Evolutionary conservation across 148 eudicot species (phyloP), one percentile per base, ranked within the genome.

Genomic region (Camellia japonica): DNA sequence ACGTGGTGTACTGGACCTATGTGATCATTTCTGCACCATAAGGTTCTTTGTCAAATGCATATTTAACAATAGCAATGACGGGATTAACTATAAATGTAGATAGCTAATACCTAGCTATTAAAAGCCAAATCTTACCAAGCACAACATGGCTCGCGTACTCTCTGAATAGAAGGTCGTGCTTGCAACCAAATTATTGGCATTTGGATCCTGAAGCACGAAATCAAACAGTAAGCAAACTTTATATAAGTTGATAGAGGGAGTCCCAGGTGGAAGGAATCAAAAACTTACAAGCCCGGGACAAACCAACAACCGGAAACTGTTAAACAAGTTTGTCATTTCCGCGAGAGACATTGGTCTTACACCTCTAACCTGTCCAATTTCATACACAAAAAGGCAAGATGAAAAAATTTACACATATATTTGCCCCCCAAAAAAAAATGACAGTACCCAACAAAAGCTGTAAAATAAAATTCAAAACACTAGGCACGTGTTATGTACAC

Each of bases 81-180:
- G 49, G 12, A 30, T 30, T 52, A 54, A 70, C 56, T 70, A 56
- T 14, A 70, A n/a, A 13, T 52, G 6, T 38, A 55, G 47, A 58
- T n/a, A 73, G 11, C 44, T 44, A 78, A 58, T n/a, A 73, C 10
- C 44, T 44, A 78, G 23, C 7, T 67, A 41, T 20, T n/a, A 38
- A 6, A 79, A 16, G 49, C 23, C 12, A 81, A 46, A 38, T 71
- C 87, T 82, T 90, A 95, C 96, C 94, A 95, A 91, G 80, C 98
- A 92, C 63, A 96, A 80, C 98, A 96, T 91, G 81, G 99, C 98
- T 83, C 89, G 91, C 23, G 98, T 96, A 82, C 88, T 92, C 83
- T 96, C 98, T n/a, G 99, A 96, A 83, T 79, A 93, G 82, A 90
- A 96, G 54, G 98, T 93, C 12, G 99, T 89, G 83, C 93, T 89